Base-by-base conservation (phyloP, 2,329 filamentous ascomycete genomes). In the Exutisphaerella laricina region DNA sequence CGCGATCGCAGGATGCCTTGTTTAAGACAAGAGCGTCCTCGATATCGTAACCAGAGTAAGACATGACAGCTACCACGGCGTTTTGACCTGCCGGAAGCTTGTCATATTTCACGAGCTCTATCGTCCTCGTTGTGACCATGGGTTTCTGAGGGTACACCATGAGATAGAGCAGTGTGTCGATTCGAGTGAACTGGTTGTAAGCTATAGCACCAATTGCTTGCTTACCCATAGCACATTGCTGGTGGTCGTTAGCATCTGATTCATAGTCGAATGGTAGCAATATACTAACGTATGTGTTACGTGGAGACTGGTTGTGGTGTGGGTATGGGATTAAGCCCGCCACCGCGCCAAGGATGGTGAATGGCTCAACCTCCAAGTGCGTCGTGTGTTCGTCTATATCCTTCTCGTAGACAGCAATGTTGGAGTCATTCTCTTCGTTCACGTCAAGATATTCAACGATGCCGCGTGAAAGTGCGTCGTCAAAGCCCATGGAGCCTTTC, bases 151-250 rank as follows among this genome's bases (percentile, higher is more conserved):
- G 92, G 60, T 98, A 98, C 3, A 98, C 92, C 71, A 98, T 86
- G 1, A 95, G 85, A 63, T 96, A 97, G 5, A 98, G 78, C 12
- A 98, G 74, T 0, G 90, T 97, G 60, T 98, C 92, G 64, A 98
- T 96, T 43, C 92, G 83, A 58, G 90, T 86, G 69, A 96, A 95
- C 65, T 98, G 92, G 62, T 98, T 98, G 62, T 95, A 94, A 12
- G 90, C 92, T 62, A 98, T 97, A 23, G 90, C 89, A 23, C 92
- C 92, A 63, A 98, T 97, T 28, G 92, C 92, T 84, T 98, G 92
- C 70, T 98, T 98, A 78, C 92, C 92, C 92, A 98, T 98, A 69
- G 92, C 92, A 70, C 90, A 96, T 74, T 97, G 89, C 8, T 36
- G 21, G 16, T 18, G 30, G 28, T 37, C n/a, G 28, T 21, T 4